Conservation (phyloP, 2,329 filamentous ascomycete species). For the Talaromyces sp. region DNA sequence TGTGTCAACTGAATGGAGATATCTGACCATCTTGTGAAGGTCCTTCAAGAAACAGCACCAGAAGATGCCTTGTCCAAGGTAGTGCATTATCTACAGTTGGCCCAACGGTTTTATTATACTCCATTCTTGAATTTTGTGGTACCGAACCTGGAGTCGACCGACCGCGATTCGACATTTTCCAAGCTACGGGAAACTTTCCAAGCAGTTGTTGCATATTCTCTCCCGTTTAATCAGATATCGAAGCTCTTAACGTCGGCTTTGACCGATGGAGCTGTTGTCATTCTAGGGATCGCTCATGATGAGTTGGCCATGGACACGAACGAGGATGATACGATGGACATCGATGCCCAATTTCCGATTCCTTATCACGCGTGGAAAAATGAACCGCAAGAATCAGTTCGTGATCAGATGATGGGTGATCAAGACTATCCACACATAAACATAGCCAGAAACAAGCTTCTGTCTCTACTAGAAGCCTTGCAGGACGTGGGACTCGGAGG, state of each 20-base stretch:
- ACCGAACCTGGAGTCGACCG: constrained; percentile 20
- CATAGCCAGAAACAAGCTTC: constrained; percentile 28
- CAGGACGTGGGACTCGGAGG: constrained; percentile 53
- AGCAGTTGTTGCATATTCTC: constrained; percentile 43
- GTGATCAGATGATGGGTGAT: constrained; percentile 27
- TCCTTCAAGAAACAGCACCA: constrained; percentile 17
- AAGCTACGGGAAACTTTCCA: constrained; percentile 42
- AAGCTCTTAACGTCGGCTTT: constrained; percentile 41
- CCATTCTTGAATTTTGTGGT: constrained; percentile 31
- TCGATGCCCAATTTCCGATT: constrained; percentile 31
- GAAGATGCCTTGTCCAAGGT: constrained; percentile 25
- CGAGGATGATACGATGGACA: constrained; percentile 31
- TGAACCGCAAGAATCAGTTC: constrained; percentile 22
- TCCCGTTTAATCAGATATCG: constrained; percentile 39
- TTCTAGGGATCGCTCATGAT: constrained; percentile 36
- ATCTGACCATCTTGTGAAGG: constrained; percentile 15
- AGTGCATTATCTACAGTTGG: constrained; percentile 30
- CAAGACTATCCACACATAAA: constrained; percentile 23
- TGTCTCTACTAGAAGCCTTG: constrained; percentile 41
- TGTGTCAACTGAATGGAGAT: neutral
- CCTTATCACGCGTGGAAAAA: constrained; percentile 35
- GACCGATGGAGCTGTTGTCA: constrained; percentile 37
- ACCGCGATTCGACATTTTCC: constrained; percentile 24
- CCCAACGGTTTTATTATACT: constrained; percentile 33
- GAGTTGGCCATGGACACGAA: constrained; percentile 14